These are phyloP conservation scores for Dendrocalamus latiflorus DNA, from an alignment of 202 grass and related monocot genomes.

Conservation along the genomic window DNA sequence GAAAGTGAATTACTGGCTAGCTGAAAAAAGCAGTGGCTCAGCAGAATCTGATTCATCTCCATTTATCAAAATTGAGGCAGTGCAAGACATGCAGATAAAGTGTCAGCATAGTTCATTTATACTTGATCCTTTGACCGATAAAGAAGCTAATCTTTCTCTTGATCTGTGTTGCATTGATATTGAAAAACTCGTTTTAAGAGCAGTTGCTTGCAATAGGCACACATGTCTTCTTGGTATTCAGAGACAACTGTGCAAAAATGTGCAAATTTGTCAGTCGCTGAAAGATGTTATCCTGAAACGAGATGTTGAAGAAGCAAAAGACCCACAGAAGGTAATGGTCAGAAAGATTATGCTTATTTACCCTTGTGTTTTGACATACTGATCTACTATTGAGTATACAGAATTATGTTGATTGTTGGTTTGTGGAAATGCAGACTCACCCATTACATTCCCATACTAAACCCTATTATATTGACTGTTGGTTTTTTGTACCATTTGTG, in stretches of 20 bases:
- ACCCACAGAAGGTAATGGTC: conserved; percentile 54
- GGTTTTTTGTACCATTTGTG: neutral
- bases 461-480: conserved; percentile 7
- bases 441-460: neutral
- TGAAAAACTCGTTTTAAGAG: conserved; percentile 79
- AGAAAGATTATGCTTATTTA: conserved; percentile 8
- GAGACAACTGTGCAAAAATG: conserved; percentile 77
- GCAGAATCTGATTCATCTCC: conserved; percentile 58
- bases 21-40: conserved; percentile 48
- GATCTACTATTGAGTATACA: neutral
- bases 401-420: conserved; percentile 1
- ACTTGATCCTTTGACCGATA: conserved; percentile 81
- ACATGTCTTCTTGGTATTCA: conserved; percentile 89
- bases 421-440: neutral
- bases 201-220: conserved; percentile 83
- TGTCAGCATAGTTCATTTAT: conserved; percentile 87
- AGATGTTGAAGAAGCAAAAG: conserved; percentile 29
- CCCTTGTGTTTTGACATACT: conserved; percentile 1
- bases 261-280: conserved; percentile 71
- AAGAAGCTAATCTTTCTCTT: conserved; percentile 79
- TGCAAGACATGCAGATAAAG: conserved; percentile 74
- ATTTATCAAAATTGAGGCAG: conserved; percentile 88
- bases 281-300: conserved; percentile 71
- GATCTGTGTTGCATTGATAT: conserved; percentile 87
- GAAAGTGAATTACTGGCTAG: conserved; percentile 88